Conservation (phyloP, 768 basidiomycete genomes). For the Rubroboletus satanas region DNA sequence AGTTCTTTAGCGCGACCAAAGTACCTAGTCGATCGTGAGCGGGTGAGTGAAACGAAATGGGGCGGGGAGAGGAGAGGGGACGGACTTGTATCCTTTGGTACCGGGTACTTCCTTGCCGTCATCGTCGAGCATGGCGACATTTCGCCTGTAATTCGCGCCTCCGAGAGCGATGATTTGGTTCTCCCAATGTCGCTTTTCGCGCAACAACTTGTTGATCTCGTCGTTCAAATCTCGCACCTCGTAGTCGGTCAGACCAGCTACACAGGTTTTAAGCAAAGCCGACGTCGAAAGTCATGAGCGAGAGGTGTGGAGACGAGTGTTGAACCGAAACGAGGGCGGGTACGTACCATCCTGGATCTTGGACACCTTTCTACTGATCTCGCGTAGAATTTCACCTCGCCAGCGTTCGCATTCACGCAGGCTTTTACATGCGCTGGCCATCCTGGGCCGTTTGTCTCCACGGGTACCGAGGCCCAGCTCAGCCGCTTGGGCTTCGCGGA, state of each 20-base stretch:
- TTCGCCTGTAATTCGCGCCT: slow-evolving; percentile 93
- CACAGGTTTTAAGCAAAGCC: background rate
- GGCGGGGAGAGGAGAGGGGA: background rate
- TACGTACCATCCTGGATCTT: slow-evolving; percentile 92
- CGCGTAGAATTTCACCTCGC: slow-evolving; percentile 91
- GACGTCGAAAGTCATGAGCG: background rate
- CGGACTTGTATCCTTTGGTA: slow-evolving; percentile 95
- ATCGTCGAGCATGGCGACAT: slow-evolving; percentile 90
- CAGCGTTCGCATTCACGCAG: slow-evolving; percentile 91
- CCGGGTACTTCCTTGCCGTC: slow-evolving; percentile 96
- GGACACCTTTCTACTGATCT: slow-evolving; percentile 94
- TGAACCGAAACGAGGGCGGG: background rate
- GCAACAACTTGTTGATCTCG: slow-evolving; percentile 92
- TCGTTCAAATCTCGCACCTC: slow-evolving; percentile 96
- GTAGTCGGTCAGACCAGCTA: slow-evolving; percentile 92
- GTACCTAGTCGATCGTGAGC: slow-evolving; percentile 51
- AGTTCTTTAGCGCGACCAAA: slow-evolving; percentile 96
- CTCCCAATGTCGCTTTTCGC: slow-evolving; percentile 97
- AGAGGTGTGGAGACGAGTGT: background rate
- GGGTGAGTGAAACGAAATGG: background rate
- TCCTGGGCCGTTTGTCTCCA: slow-evolving; percentile 79
- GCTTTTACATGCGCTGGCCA: slow-evolving; percentile 91
- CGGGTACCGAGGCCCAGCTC: slow-evolving; percentile 90
- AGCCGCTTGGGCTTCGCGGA: slow-evolving; percentile 93
- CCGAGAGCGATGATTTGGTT: slow-evolving; percentile 95